Base-by-base conservation (phyloP, 2,329 filamentous ascomycete genomes). In the Fusarium nygamai region DNA sequence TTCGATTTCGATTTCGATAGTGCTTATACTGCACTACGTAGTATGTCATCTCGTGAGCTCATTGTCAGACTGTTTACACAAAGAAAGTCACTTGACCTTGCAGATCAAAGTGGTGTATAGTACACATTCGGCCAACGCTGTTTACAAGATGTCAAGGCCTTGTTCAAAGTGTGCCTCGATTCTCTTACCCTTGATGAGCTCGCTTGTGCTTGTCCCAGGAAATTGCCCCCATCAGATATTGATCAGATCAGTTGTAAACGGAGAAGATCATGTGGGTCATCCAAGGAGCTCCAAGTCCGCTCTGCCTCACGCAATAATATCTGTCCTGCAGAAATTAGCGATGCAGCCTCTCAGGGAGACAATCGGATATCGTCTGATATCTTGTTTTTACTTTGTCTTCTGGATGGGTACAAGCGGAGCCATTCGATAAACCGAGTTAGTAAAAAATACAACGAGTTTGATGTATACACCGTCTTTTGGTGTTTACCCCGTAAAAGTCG, bases 401-500 rank as follows among this genome's bases (percentile, higher is more conserved):
- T 50, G n/a, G 47, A 36, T 4, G 17, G 33, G 27, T 51, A 51
- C 29, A 31, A 41, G 54, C 34, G 38, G 38, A 31, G 38, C 24
- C 31, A 10, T 46, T 61, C 17, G 14, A 51, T 24, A 19, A 41
- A 61, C 12, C 29, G 12, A 57, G 59, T 43, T 43, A 29, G 36
- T 22, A 27, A 34, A 43, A 58, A 13, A 19, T 20, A 22, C 31
- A 47, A 39, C 24, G 38, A 61, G 29, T 56, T 36, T 29, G 12
- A 38, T n/a, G 34, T 41, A 62, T 60, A 76, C 74, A 76, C 74
- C 76, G 76, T 77, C 62, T 71, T 71, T 66, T 66, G 33, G 34
- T 58, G 53, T 51, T 60, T 27, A 29, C 47, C 10, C 36, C 20
- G 34, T 53, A 24, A n/a, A 53, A 56, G 57, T 61, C 43, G 67